These are phyloP conservation scores for Aegilops longissima DNA, from an alignment of 176 grass and related monocot species.

Conservation along the genomic window DNA sequence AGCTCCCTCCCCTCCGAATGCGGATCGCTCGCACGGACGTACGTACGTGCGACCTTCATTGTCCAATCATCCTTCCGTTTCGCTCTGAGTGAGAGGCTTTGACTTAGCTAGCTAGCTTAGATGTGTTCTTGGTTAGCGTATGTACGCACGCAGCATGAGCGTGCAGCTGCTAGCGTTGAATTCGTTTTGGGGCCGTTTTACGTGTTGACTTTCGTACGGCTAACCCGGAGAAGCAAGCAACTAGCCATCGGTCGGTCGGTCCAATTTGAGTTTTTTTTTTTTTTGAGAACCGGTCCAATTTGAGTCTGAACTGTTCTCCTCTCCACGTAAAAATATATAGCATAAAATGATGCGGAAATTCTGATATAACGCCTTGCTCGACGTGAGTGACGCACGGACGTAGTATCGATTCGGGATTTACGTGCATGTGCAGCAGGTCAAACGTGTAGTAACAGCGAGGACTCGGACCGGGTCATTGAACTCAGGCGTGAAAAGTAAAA, in stretches of 20 bases:
- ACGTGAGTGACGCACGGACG: background rate
- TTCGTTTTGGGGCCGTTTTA: background rate
- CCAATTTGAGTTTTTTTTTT: background rate
- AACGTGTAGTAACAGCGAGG: background rate
- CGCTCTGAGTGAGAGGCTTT: background rate
- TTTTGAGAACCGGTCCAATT: background rate
- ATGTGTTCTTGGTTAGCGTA: constrained; percentile 11
- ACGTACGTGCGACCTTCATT: background rate
- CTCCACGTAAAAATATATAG: background rate
- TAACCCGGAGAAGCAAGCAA: background rate
- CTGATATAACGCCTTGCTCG: background rate
- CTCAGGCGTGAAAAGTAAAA: background rate
- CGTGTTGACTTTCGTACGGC: background rate
- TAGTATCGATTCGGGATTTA: background rate
- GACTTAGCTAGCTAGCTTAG: background rate
- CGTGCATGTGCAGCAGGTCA: background rate
- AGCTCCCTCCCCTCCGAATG: background rate
- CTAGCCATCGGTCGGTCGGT: background rate
- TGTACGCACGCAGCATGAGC: background rate
- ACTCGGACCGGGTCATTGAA: background rate
- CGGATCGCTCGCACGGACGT: background rate
- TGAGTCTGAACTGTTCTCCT: background rate
- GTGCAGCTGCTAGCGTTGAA: background rate
- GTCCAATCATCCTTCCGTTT: background rate
- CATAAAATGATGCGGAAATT: background rate